A percentile compares a stretch with the other conserved stretches of the same genome.
Conservation (phyloP, 129 eudicot species). For the Scalesia atractyloides region DNA sequence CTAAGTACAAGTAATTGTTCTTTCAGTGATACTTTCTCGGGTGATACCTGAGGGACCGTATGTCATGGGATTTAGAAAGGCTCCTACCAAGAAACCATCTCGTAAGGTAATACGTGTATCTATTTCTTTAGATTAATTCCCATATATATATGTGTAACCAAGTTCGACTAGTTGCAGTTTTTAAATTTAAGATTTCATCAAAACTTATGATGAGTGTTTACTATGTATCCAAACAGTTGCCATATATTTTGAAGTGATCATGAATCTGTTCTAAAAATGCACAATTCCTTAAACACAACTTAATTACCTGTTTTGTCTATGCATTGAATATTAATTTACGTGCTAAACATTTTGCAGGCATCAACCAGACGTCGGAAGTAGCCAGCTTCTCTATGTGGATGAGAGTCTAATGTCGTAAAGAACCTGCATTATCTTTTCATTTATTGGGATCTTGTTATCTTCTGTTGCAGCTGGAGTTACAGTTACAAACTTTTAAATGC, state of each 20-base stretch:
- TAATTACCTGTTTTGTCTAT: background rate
- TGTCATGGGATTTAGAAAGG: constrained; percentile 49
- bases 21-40: constrained; percentile 50
- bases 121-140: background rate
- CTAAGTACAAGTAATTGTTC: constrained; percentile 10
- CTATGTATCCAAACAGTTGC: no score
- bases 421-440: background rate
- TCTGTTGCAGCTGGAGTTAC: constrained; percentile 12
- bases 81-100: constrained; percentile 27
- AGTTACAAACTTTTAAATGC: constrained; percentile 3
- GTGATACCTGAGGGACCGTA: constrained; percentile 44
- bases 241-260: no score
- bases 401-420: background rate
- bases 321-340: background rate
- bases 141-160: background rate
- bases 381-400: background rate
- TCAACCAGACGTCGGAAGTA: constrained; percentile 4
- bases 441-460: background rate
- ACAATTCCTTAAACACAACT: background rate
- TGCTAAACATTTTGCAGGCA: constrained; percentile 6
- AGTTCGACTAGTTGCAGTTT: background rate
- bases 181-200: no score
- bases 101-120: constrained; percentile 3
- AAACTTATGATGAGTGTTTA: background rate
- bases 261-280: no score